Evolutionary conservation across 805 yeast species (phyloP), one percentile per base, ranked within the genome.

Genomic region (Kuraishia floccosa): DNA sequence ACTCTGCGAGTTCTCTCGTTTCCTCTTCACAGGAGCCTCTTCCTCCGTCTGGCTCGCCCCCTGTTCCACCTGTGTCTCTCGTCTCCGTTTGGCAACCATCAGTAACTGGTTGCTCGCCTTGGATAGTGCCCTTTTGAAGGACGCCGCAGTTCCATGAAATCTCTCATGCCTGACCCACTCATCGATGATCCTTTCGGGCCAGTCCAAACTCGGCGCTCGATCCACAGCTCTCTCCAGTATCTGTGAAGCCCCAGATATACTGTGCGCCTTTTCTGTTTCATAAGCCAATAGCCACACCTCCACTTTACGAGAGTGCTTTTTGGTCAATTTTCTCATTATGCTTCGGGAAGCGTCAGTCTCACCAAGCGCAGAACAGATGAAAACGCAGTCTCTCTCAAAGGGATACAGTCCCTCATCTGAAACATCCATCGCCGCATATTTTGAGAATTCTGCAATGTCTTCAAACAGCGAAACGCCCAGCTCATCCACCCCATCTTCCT

Each of bases 101-200:
- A n/a, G n/a, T n/a, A n/a, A n/a, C n/a, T n/a, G n/a, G n/a, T n/a
- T n/a, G n/a, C n/a, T n/a, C n/a, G n/a, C n/a, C n/a, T n/a, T n/a
- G n/a, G n/a, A n/a, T n/a, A n/a, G n/a, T n/a, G n/a, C n/a, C n/a
- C n/a, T n/a, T n/a, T n/a, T n/a, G n/a, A n/a, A n/a, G n/a, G n/a
- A n/a, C n/a, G n/a, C n/a, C n/a, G n/a, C n/a, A n/a, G n/a, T n/a
- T n/a, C n/a, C n/a, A n/a, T n/a, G 22, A 0, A 60, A 35, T 18
- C 52, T 50, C 29, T 56, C 61, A 39, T 45, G 63, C 3, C 53
- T 42, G 9, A 55, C 28, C 50, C 65, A 63, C 35, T 64, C 75
- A 29, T 65, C 66, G 9, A 60, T 39, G 4, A 72, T 35, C 30
- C 64, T 49, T 30, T 70, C 74, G 1, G 77, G 75, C 63, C 64